Evolutionary conservation across 2,329 filamentous ascomycete species (phyloP), one percentile per base, ranked within the genome.

Genomic region (Ophiosphaerella herpotricha): DNA sequence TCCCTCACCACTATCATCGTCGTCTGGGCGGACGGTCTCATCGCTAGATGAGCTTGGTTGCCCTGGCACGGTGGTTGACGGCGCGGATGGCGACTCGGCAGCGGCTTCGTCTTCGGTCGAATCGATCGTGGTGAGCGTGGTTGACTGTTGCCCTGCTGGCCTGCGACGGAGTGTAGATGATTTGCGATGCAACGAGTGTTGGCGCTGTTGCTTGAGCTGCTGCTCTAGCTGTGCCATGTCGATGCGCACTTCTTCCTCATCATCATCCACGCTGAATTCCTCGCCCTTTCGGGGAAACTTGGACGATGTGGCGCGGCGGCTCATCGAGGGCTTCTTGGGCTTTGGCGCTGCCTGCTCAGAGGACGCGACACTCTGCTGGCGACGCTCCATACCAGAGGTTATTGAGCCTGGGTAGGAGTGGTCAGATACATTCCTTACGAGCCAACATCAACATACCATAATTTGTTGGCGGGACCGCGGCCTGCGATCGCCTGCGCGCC

Each of bases 251-350:
- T 97, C 93, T 57, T 85, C 82, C 21, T 86, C 79, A 66, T 91
- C 91, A 71, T 97, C 93, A 68, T 97, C 92, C 40, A 90, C 90
- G 0, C 92, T 97, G 75, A 96, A 97, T 52, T 93, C 81, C 55
- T 89, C 89, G 26, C 92, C 90, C 46, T 90, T 87, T 68, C 93
- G 85, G 2, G 91, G 91, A 35, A 85, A 85, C 64, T 85, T 80
- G 43, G 77, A 89, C 21, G 90, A 91, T 1, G 90, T 93, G 50
- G 86, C 80, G 54, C 91, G 86, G 60, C 90, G 87, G 50, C 83
- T 73, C 73, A 93, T 83, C 9, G 82, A 76, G 14, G 91, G 91
- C 71, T 93, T 95, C 70, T 84, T 86, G 12, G 85, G 80, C 49
- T 71, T 72, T 23, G 58, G 33, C 7, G 50, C 40, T 24, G 53